Evolutionary conservation across 768 basidiomycete species (phyloP).

Genomic region (Collybia nuda): DNA sequence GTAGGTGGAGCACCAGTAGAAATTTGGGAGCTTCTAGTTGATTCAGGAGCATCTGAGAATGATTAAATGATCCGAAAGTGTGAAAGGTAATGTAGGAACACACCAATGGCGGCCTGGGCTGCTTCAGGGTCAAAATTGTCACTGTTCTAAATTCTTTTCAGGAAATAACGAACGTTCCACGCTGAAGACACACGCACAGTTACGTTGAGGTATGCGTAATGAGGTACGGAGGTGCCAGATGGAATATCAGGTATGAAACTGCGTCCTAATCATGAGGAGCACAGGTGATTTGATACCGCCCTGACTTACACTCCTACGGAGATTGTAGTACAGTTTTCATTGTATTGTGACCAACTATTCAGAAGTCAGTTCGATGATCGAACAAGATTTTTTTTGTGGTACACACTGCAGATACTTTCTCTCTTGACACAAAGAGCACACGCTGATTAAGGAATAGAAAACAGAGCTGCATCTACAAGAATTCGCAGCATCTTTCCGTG

Average conservation of each 20-base stretch:
- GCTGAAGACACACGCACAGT: slow-evolving; percentile 22
- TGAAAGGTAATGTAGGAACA: background rate
- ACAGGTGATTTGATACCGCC: background rate
- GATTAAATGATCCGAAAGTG: background rate
- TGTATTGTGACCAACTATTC: slow-evolving; percentile 48
- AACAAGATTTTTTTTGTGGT: background rate
- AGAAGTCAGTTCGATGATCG: background rate
- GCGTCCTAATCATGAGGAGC: background rate
- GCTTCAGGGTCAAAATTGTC: slow-evolving; percentile 31
- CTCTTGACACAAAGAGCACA: slow-evolving; percentile 51
- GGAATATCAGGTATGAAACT: slow-evolving; percentile 42
- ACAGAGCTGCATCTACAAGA: slow-evolving; percentile 53
- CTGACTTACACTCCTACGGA: slow-evolving; percentile 31
- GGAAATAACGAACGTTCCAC: background rate
- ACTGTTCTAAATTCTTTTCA: slow-evolving; percentile 12
- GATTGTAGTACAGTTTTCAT: slow-evolving; percentile 42
- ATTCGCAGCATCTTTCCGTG: slow-evolving; percentile 25
- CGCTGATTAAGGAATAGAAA: slow-evolving; percentile 50
- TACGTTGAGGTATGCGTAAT: slow-evolving; percentile 49
- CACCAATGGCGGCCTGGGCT: slow-evolving; percentile 27
- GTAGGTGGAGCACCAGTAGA: slow-evolving; percentile 16
- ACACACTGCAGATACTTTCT: slow-evolving; percentile 30
- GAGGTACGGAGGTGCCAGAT: slow-evolving; percentile 38
- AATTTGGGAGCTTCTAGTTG: slow-evolving; percentile 23
- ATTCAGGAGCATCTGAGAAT: slow-evolving; percentile 31